Evolutionary conservation across 305 asterid genomes (phyloP), one percentile per base, ranked within the genome.

Genomic region (Rubia occidens): DNA sequence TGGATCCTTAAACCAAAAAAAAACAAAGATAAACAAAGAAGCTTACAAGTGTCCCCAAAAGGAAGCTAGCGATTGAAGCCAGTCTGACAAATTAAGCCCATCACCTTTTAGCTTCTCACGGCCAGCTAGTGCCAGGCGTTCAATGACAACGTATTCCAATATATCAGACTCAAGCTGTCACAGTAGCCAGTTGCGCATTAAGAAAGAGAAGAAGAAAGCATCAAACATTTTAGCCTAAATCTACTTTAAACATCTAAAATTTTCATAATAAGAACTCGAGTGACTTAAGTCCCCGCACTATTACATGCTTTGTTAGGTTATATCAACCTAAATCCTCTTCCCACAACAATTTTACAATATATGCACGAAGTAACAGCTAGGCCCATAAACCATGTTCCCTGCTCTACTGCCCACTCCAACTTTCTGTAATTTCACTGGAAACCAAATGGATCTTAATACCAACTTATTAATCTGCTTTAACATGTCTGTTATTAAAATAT

Each of bases 31-130:
- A 40, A 81, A 76, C 75, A 79, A 77, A 62, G 80, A 78, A 64
- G 68, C 99, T 74, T 90, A 94, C 99, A 94, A 80, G 88, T 94
- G 99, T 81, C 99, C 99, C 99, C 99, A 94, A 80, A 94, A 94
- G 68, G 97, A 90, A 73, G 99, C 99, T 81, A 94, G 86, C 65
- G 99, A 94, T 64, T 94, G 99, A 77, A 94, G 99, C 99, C 99
- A 94, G 70, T 94, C 99, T 0, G 96, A 94, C 83, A 94, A 79
- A 83, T 94, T 94, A 81, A 94, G 97, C 53, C 99, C 99, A 76
- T 94, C 97, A 69, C 90, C 99, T 80, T 94, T 94, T 76, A 94
- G 96, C 86, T 90, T 94, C 77, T 90, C 99, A 4, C 99, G 96
- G 39, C 99, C 99, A 83, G 91, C 88, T 84, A 90, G 97, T 40